Percentiles rank a stretch among this genome's conserved stretches.
Conservation (phyloP, 1,284 basidiomycete genomes). For the Leccinum angustisporum region DNA sequence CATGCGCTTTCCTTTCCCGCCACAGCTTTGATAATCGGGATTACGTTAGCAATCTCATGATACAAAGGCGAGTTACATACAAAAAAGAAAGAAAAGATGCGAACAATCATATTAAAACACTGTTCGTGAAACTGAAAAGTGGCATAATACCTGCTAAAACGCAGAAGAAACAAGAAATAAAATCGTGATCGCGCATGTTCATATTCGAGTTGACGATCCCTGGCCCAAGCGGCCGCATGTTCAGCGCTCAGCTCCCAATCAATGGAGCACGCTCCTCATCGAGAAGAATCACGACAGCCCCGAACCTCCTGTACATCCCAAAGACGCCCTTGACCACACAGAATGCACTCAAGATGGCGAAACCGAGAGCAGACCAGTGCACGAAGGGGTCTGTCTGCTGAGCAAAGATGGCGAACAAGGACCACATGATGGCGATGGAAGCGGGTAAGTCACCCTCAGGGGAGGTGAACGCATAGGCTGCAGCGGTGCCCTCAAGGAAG, state of each 20-base stretch:
- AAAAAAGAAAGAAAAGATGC: slow-evolving; percentile 1
- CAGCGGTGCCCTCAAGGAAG: slow-evolving; percentile 92
- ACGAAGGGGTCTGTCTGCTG: slow-evolving; percentile 69
- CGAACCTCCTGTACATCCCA: slow-evolving; percentile 46
- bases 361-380: slow-evolving; percentile 86
- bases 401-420: slow-evolving; percentile 82
- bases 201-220: neutral
- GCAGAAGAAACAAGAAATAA: neutral
- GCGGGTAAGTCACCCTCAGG: slow-evolving; percentile 90
- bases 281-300: slow-evolving; percentile 52
- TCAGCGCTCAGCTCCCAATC: slow-evolving; percentile 37
- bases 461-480: slow-evolving; percentile 87
- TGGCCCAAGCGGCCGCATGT: neutral
- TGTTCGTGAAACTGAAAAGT: slow-evolving; percentile 2
- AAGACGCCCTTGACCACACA: slow-evolving; percentile 78
- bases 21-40: slow-evolving; percentile 6
- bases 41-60: neutral
- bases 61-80: neutral
- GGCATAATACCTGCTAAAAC: neutral
- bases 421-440: slow-evolving; percentile 82
- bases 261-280: slow-evolving; percentile 90
- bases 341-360: slow-evolving; percentile 82
- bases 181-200: neutral
- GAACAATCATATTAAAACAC: slow-evolving; percentile 10
- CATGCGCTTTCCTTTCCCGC: slow-evolving; percentile 10